Conservation (phyloP, 1,284 basidiomycete species). For the Schizophyllum amplum region DNA sequence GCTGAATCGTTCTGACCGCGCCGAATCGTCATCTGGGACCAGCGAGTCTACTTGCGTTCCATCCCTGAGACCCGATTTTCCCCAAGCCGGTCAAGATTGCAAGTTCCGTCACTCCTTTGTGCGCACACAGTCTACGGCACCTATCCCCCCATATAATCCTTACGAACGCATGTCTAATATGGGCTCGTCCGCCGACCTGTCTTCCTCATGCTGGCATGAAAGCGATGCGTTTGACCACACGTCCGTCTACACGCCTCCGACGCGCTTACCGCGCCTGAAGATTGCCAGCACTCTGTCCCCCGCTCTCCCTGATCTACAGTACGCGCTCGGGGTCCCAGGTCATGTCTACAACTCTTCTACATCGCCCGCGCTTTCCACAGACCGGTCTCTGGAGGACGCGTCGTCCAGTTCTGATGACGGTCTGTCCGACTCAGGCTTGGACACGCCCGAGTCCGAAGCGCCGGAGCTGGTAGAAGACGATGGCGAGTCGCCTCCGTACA, state of each 20-base stretch:
- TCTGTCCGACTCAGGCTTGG: not conserved
- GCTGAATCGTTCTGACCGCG: not conserved
- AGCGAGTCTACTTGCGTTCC: not conserved
- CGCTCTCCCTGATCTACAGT: not conserved
- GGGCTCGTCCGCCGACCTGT: not conserved
- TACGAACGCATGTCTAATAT: not conserved
- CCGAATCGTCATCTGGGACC: not conserved
- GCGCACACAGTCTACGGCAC: not conserved
- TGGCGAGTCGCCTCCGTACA: not conserved
- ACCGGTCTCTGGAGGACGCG: not conserved
- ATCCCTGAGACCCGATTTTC: not conserved
- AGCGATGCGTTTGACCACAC: not conserved
- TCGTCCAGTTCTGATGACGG: not conserved
- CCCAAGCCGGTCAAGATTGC: not conserved
- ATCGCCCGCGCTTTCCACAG: not conserved
- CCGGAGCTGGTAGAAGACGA: not conserved
- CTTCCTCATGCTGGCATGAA: not conserved
- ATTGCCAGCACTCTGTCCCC: not conserved
- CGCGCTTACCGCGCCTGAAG: not conserved
- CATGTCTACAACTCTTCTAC: too few species aligned
- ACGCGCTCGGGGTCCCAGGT: not conserved
- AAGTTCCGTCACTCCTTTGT: not conserved
- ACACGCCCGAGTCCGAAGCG: not conserved
- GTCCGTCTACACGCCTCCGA: not conserved
- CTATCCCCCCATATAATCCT: not conserved